A percentile compares a stretch with the other conserved stretches of the same genome.
These are phyloP conservation scores for Massariosphaeria phaeospora DNA, from an alignment of 495 filamentous ascomycete species.

Conservation along the genomic window DNA sequence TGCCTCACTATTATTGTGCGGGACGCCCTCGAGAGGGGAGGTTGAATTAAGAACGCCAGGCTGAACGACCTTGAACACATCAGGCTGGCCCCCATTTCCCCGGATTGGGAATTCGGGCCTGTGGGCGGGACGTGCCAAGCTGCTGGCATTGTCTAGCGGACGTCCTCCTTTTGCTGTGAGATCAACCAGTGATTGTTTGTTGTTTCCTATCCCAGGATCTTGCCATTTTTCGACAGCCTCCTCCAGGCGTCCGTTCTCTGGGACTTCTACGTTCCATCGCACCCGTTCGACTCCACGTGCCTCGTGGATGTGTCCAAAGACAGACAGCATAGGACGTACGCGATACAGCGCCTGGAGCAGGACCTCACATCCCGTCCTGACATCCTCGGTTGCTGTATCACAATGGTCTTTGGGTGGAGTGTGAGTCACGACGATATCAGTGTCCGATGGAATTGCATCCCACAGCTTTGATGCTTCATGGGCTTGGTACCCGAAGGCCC, in stretches of 20 bases:
- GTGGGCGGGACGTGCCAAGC: conserved; percentile 29
- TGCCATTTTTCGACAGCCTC: conserved; percentile 40
- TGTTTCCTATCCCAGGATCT: conserved; percentile 48
- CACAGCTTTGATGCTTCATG: conserved; percentile 49
- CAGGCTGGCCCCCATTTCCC: conserved; percentile 25
- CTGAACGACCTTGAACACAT: conserved; percentile 7
- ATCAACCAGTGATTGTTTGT: conserved; percentile 57
- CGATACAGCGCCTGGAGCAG: conserved; percentile 30
- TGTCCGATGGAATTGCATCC: conserved; percentile 37
- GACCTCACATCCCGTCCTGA: conserved; percentile 34
- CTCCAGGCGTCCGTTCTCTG: conserved; percentile 35
- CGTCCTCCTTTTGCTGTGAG: conserved; percentile 47
- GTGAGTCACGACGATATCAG: conserved; percentile 41
- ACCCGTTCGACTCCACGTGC: conserved; percentile 49
- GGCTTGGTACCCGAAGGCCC: conserved; percentile 67
- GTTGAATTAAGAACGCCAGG: conserved; percentile 19
- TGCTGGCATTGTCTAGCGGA: conserved; percentile 44
- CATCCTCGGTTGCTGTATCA: conserved; percentile 30
- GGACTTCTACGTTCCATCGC: conserved; percentile 46
- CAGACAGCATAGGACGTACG: conserved; percentile 36
- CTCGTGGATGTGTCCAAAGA: conserved; percentile 42
- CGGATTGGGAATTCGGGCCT: not conserved
- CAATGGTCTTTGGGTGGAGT: conserved; percentile 37
- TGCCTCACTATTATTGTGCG: conserved; percentile 12
- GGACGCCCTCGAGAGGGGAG: conserved; percentile 18